A percentile compares a stretch with the other conserved stretches of the same genome.
Evolutionary conservation across 352 stramenopile species (phyloP).

Genomic region (Phytophthora brassicae): DNA sequence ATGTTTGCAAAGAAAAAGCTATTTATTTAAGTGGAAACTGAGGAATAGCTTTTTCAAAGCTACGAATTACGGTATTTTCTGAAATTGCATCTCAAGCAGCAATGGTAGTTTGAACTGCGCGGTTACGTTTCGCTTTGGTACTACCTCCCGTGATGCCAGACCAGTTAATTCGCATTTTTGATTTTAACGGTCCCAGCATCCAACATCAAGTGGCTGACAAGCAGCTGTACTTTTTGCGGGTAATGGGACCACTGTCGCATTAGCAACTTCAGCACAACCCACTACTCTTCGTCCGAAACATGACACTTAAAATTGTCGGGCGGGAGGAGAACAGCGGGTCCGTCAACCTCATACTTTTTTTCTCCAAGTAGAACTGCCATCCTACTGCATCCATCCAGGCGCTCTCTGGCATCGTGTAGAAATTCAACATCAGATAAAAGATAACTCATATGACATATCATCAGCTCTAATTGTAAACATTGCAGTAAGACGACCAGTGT

Average conservation of each 20-base stretch:
- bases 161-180: background rate
- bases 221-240: constrained; percentile 13
- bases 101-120: background rate
- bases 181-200: constrained; percentile 17
- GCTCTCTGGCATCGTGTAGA: background rate
- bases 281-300: constrained; percentile 14
- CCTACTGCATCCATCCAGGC: background rate
- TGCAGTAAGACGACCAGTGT: background rate
- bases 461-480: constrained; percentile 1
- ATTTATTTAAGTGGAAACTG: constrained; percentile 5
- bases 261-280: constrained; percentile 6
- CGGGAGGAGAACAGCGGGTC: constrained; percentile 12
- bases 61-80: background rate
- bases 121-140: background rate
- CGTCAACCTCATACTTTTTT: constrained; percentile 5
- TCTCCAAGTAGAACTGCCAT: background rate
- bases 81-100: background rate
- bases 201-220: constrained; percentile 19
- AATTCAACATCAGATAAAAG: background rate
- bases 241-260: background rate
- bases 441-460: constrained; percentile 1
- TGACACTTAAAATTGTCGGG: constrained; percentile 24
- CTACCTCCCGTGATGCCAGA: background rate
- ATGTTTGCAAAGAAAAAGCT: constrained; percentile 4
- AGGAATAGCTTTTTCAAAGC: constrained; percentile 12